Evolutionary conservation across 495 filamentous ascomycete species (phyloP), one percentile per base, ranked within the genome.

Genomic region (Tuber melanosporum): DNA sequence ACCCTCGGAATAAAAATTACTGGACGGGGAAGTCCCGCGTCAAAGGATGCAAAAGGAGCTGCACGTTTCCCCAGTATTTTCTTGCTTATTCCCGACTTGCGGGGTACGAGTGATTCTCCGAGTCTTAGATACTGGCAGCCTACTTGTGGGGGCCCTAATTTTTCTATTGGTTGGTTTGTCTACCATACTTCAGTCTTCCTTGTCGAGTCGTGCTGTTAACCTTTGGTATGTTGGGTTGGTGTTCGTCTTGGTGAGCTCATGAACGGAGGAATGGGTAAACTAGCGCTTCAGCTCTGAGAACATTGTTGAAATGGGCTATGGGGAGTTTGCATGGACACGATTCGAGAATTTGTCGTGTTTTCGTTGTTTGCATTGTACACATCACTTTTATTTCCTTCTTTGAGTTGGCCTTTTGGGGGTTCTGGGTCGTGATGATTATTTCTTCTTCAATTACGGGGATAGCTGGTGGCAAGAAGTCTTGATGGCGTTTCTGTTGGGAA

Each of bases 101-200:
- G 57, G 57, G 57, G 57, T 62, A 66, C 57, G 57, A 66, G 57
- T 66, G 57, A 66, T 66, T 66, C 26, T 66, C 57, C 57, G 57
- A 66, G 57, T 66, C 57, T 36, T 17, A 36, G 57, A 36, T 66
- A 32, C 32, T 32, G 32, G 32, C 32, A 66, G 5, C 57, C 26
- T 36, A 66, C 57, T 66, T 66, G 57, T 66, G 57, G 57, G 52
- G 57, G 57, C 32, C 57, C 32, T 66, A 14, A 19, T 36, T 14
- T 14, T 66, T 66, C 14, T 7, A 66, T 36, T 66, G 57, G 57
- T 66, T 66, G 57, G 57, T 36, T 66, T 66, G 26, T 62, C 26
- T 14, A 62, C 32, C 32, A 32, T 32, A 32, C 57, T 62, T 32
- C n/a, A 32, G 26, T 17, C 26, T 66, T 66, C 57, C 57, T 66